Evolutionary conservation across 495 filamentous ascomycete species (phyloP).

Genomic region (Hapsidospora chrysogenum): DNA sequence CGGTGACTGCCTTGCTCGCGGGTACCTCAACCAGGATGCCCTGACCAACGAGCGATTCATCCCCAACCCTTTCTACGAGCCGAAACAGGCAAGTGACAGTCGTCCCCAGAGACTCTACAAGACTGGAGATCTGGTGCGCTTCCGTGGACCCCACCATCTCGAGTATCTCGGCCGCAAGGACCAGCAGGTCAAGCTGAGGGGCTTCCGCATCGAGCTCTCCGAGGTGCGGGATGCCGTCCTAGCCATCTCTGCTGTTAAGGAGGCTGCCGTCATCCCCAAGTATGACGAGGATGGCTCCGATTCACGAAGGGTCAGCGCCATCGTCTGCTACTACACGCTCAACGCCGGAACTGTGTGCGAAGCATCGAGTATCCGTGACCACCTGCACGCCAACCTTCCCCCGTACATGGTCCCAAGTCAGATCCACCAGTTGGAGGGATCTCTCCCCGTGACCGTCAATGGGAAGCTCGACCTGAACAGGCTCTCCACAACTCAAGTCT

Average conservation of each 20-base stretch:
- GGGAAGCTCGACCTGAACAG: background rate
- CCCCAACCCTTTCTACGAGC: background rate
- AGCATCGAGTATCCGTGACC: background rate
- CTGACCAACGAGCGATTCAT: background rate
- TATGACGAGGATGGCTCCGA: background rate
- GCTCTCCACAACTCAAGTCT: background rate
- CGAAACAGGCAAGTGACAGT: background rate
- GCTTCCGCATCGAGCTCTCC: conserved; percentile 43
- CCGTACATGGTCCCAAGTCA: background rate
- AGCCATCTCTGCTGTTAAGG: background rate
- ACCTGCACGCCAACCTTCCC: background rate
- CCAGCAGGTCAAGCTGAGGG: conserved; percentile 48
- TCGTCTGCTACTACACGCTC: background rate
- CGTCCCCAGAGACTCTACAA: conserved; percentile 32
- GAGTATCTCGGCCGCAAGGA: conserved; percentile 45
- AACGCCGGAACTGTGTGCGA: background rate
- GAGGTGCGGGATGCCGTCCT: background rate
- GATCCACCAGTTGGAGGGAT: background rate
- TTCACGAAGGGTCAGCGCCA: background rate
- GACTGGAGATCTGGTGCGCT: conserved; percentile 47
- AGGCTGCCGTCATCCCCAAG: background rate
- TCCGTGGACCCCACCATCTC: conserved; percentile 37
- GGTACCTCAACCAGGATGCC: background rate
- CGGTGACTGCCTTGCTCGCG: background rate
- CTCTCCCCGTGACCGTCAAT: background rate